A percentile compares a stretch with the other conserved stretches of the same genome.
These are phyloP conservation scores for Aquilaria agallochum DNA, from an alignment of 441 rosid genomes.

Conservation along the genomic window DNA sequence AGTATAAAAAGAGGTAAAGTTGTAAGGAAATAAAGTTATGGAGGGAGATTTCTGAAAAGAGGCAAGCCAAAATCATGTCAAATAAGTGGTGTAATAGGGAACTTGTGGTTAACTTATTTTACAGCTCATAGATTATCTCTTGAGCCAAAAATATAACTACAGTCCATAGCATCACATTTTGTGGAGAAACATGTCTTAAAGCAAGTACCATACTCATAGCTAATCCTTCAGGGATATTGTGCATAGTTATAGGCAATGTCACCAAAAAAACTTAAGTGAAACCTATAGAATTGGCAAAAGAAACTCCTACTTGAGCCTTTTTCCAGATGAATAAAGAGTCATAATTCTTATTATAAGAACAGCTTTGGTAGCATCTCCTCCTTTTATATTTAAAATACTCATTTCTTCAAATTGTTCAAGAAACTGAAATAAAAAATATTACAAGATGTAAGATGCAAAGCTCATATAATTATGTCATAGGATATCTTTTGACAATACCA, in stretches of 20 bases:
- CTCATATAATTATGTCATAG: no score
- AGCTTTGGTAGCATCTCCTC: slow-evolving; percentile 93
- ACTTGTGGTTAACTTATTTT: no score
- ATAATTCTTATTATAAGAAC: slow-evolving; percentile 96
- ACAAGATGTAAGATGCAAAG: slow-evolving; percentile 5
- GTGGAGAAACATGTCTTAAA: slow-evolving; percentile 97
- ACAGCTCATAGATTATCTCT: slow-evolving; percentile 29
- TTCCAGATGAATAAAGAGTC: slow-evolving; percentile 98
- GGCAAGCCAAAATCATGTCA: no score
- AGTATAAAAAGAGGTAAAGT: no score
- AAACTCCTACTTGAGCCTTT: slow-evolving; percentile 99
- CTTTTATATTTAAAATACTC: slow-evolving; percentile 96
- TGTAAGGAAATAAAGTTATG: no score
- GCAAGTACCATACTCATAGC: slow-evolving; percentile 99
- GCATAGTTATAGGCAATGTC: slow-evolving; percentile 95
- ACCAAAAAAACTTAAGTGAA: slow-evolving; percentile 94
- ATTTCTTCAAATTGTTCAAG: slow-evolving; percentile 96
- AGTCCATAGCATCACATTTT: slow-evolving; percentile 99
- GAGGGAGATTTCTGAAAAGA: no score
- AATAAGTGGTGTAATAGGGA: no score
- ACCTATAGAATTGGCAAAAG: slow-evolving; percentile 95
- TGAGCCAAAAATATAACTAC: slow-evolving; percentile 94
- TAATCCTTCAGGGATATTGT: slow-evolving; percentile 95
- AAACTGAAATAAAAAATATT: slow-evolving; percentile 47
- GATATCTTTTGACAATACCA: no score